Conservation (phyloP, 192 early-diverging fungal species). For the Rhizoclosmatium sp. region DNA sequence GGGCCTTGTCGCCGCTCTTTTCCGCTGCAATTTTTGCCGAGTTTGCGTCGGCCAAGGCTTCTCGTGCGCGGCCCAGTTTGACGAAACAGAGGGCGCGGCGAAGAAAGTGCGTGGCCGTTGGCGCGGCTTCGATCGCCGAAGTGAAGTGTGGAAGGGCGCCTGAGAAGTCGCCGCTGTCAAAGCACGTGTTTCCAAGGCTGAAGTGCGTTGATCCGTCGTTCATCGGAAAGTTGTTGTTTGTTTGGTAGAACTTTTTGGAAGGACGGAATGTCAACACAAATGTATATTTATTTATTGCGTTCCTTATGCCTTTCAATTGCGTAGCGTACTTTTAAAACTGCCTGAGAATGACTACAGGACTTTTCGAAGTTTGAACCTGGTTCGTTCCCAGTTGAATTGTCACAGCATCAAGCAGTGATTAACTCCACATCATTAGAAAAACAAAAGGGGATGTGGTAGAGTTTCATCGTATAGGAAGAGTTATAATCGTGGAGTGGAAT, state of each 20-base stretch:
- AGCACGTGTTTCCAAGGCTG: slow-evolving; percentile 73
- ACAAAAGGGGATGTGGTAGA: too few relatives aligned
- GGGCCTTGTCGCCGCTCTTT: background rate
- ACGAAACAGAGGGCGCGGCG: slow-evolving; percentile 70
- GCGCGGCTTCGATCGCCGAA: slow-evolving; percentile 69
- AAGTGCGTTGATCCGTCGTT: slow-evolving; percentile 8
- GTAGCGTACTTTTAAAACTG: too few relatives aligned
- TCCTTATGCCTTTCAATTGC: background rate
- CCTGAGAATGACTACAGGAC: too few relatives aligned
- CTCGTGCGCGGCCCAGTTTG: slow-evolving; percentile 67
- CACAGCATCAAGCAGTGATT: too few relatives aligned
- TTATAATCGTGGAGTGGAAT: background rate
- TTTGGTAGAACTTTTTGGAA: background rate
- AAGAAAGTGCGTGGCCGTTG: slow-evolving; percentile 68
- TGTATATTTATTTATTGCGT: background rate
- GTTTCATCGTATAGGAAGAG: too few relatives aligned
- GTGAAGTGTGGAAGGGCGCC: slow-evolving; percentile 74
- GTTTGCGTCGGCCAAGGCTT: slow-evolving; percentile 73
- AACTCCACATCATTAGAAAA: too few relatives aligned
- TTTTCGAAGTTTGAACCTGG: too few relatives aligned
- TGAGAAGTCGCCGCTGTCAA: slow-evolving; percentile 81
- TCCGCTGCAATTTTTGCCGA: slow-evolving; percentile 44
- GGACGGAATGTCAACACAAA: background rate
- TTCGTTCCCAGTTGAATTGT: too few relatives aligned
- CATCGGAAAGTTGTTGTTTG: background rate